Evolutionary conservation across 2,329 filamentous ascomycete species (phyloP).

Genomic region (Septoria petroselini): DNA sequence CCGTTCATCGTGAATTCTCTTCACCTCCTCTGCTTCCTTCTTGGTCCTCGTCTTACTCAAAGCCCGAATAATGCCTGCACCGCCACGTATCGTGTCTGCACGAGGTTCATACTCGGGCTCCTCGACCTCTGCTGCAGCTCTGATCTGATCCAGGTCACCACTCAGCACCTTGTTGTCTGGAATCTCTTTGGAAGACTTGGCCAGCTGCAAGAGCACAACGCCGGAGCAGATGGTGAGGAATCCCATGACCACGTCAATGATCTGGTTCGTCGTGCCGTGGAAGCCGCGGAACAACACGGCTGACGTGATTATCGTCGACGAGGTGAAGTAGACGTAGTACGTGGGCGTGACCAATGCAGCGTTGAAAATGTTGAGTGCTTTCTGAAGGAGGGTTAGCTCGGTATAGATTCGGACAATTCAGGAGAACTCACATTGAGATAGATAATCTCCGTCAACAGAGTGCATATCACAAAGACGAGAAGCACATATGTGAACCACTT

Average conservation of each 20-base stretch:
- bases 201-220: slow-evolving; percentile 89
- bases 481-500: slow-evolving; percentile 96
- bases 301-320: slow-evolving; percentile 89
- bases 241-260: slow-evolving; percentile 85
- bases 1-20: slow-evolving; percentile 75
- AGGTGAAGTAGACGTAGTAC: slow-evolving; percentile 98
- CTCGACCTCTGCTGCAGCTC: slow-evolving; percentile 90
- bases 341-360: slow-evolving; percentile 95
- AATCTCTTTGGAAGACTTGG: slow-evolving; percentile 96
- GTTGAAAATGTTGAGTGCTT: slow-evolving; percentile 97
- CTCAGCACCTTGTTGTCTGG: slow-evolving; percentile 89
- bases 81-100: slow-evolving; percentile 89
- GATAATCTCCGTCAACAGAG: slow-evolving; percentile 87
- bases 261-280: slow-evolving; percentile 76
- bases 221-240: slow-evolving; percentile 93
- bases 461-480: slow-evolving; percentile 84
- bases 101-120: slow-evolving; percentile 96
- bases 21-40: slow-evolving; percentile 76
- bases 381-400: slow-evolving; percentile 55
- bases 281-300: slow-evolving; percentile 91
- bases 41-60: slow-evolving; percentile 72
- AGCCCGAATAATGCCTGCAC: slow-evolving; percentile 80
- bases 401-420: not conserved
- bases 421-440: slow-evolving; percentile 80
- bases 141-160: slow-evolving; percentile 90